Percentiles rank a stretch among this genome's conserved stretches.
phyloP scores from a whole-genome alignment of 2,329 filamentous ascomycete genomes.

The Talaromyces sp. region DNA sequence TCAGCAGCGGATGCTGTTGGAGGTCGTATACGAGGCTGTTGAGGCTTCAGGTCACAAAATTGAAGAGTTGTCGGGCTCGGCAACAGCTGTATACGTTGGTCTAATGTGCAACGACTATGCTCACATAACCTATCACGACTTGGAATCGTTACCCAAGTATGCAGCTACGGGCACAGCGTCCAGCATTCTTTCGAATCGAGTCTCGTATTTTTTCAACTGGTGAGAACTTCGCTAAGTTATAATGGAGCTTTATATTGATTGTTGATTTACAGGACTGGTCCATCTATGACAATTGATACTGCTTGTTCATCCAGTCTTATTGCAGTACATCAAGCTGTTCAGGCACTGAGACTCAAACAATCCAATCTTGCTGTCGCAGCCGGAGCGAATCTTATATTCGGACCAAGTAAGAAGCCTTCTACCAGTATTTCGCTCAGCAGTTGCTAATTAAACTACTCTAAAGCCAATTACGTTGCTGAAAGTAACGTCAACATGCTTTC shows the following conservation, averaged over 20 bases:
- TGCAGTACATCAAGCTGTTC: constrained; percentile 35
- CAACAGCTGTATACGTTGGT: constrained; percentile 30
- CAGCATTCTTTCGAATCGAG: constrained; percentile 39
- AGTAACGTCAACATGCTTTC: constrained; percentile 47
- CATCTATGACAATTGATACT: constrained; percentile 46
- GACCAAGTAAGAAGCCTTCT: neutral
- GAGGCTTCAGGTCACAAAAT: constrained; percentile 22
- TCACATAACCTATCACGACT: constrained; percentile 19
- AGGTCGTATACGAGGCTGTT: constrained; percentile 37
- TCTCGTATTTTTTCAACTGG: constrained; percentile 41
- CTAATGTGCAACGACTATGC: constrained; percentile 25
- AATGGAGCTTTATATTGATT: neutral
- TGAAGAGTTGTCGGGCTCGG: constrained; percentile 22
- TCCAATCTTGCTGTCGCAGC: constrained; percentile 25
- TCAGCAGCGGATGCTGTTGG: constrained; percentile 30
- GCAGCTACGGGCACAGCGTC: constrained; percentile 29
- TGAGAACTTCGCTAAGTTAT: constrained; percentile 8
- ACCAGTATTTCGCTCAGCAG: too few relatives aligned
- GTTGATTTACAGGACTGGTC: constrained; percentile 24
- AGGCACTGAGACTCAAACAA: constrained; percentile 29
- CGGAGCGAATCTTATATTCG: constrained; percentile 27
- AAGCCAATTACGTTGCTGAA: constrained; percentile 8
- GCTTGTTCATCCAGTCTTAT: constrained; percentile 45
- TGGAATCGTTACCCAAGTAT: constrained; percentile 19
- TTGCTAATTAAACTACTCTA: neutral